Base-by-base conservation (phyloP, 257 asterid genomes). In the Nicotiana attenuata region DNA sequence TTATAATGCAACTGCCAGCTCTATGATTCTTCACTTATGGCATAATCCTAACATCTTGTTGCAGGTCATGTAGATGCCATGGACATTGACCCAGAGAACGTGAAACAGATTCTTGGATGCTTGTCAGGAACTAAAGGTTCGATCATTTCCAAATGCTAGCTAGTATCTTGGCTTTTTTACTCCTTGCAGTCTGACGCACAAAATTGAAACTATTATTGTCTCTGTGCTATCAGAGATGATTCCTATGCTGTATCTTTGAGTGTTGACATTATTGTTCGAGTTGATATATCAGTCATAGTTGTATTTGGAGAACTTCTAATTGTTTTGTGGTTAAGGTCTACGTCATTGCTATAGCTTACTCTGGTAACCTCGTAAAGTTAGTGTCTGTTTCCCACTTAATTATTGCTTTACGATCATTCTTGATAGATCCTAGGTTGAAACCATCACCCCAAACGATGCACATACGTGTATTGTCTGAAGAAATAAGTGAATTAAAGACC, bases 121-220 rank as follows among this genome's bases (percentile, higher is more conserved):
- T 65, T 93, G 97, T 84, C 92, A 90, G 88, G 97, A 95, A 83
- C 83, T 90, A 82, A 90, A 95, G 99, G 99, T 91, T 78, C 68
- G 87, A 53, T 61, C 81, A 80, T 19, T 45, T 86, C 19, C 47
- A 13, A 52, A 52, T 52, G 9, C 11, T 2, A 41, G 9, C 11
- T 2, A 41, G 50, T 9, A 41, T 41, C 50, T 41, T 41, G 50
- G 50, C 50, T 41, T 41, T 41, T 41, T 38, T 38, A 38, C 47
- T 41, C 50, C 50, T 41, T 41, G 50, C 50, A 41, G 50, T 41
- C 50, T 41, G 50, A 41, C 10, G 50, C 3, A 41, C 11, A 41
- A 41, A 41, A 13, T 41, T 41, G 50, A 41, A 8, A 41, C 50
- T 41, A 9, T 9, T 41, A 41, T 41, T 41, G 3, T 8, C 50